These are phyloP conservation scores for Nannochloropsis salina DNA, from an alignment of 108 stramenopile genomes.

Conservation along the genomic window DNA sequence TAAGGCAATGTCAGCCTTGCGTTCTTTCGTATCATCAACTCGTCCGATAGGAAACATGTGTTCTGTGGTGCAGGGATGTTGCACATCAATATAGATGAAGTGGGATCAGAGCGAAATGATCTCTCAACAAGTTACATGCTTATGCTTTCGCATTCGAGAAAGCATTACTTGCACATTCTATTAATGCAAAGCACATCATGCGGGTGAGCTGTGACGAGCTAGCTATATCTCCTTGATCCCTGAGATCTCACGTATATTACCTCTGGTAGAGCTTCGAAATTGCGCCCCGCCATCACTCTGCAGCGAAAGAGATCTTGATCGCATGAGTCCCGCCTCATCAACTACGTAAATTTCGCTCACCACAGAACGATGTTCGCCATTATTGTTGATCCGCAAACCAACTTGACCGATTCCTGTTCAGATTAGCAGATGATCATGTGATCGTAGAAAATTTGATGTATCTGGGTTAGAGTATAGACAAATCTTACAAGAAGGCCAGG, in stretches of 20 bases:
- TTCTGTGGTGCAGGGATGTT: neutral
- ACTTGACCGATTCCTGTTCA: neutral
- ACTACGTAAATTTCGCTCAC: slow-evolving; percentile 7
- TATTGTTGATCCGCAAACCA: neutral
- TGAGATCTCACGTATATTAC: neutral
- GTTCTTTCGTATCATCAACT: neutral
- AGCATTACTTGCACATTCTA: no score
- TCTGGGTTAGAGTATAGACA: neutral
- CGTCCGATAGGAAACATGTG: neutral
- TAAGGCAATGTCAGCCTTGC: neutral
- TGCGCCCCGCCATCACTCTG: neutral
- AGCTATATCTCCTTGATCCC: no score
- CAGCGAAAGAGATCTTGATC: neutral
- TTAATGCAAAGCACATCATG: no score
- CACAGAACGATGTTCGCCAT: neutral
- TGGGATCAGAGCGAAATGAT: no score
- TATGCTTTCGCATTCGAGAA: no score
- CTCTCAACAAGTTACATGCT: no score
- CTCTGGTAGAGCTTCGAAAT: neutral
- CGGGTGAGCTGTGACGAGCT: no score
- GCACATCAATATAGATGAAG: no score
- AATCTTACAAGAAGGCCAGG: neutral
- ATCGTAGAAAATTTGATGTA: neutral
- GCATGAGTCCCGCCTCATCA: neutral
- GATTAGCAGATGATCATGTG: no score